Evolutionary conservation across 768 basidiomycete species (phyloP).

Genomic region (Mycena rosella): DNA sequence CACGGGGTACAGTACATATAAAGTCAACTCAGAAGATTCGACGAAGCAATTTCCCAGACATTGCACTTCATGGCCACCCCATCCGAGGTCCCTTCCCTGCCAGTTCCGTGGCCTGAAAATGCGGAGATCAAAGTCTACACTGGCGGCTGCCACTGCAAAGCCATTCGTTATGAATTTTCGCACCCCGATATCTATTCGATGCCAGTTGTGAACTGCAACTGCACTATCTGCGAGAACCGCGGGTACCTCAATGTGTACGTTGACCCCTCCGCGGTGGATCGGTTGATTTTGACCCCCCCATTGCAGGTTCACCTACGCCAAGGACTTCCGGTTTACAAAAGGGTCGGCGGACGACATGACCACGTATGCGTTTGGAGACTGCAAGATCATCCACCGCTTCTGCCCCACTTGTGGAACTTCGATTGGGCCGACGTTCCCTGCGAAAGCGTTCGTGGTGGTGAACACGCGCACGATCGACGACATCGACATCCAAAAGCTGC

Average conservation of each 20-base stretch:
- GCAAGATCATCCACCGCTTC: slow-evolving; percentile 10
- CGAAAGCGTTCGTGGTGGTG: slow-evolving; percentile 1
- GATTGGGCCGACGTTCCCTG: slow-evolving; percentile 10
- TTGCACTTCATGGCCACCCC: background rate
- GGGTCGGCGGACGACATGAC: slow-evolving; percentile 27
- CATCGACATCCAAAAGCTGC: slow-evolving; percentile 13
- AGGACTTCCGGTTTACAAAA: slow-evolving; percentile 27
- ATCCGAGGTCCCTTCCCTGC: slow-evolving; percentile 5
- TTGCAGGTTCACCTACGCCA: slow-evolving; percentile 17
- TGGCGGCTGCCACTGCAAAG: slow-evolving; percentile 35
- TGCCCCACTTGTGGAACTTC: slow-evolving; percentile 25
- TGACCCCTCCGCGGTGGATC: no score
- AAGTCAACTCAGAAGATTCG: no score
- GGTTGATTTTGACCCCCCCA: no score
- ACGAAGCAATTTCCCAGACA: no score
- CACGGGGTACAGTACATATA: no score
- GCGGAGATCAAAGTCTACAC: slow-evolving; percentile 12
- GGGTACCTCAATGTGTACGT: slow-evolving; percentile 21
- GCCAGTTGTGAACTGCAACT: slow-evolving; percentile 27
- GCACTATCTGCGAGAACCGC: slow-evolving; percentile 25
- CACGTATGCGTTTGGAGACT: background rate
- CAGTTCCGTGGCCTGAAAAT: slow-evolving; percentile 31
- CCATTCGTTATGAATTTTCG: slow-evolving; percentile 30
- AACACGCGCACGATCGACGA: slow-evolving; percentile 30
- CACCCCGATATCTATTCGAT: slow-evolving; percentile 29